phyloP scores from a whole-genome alignment of 148 eudicot genomes.

The Talinum fruticosum region DNA sequence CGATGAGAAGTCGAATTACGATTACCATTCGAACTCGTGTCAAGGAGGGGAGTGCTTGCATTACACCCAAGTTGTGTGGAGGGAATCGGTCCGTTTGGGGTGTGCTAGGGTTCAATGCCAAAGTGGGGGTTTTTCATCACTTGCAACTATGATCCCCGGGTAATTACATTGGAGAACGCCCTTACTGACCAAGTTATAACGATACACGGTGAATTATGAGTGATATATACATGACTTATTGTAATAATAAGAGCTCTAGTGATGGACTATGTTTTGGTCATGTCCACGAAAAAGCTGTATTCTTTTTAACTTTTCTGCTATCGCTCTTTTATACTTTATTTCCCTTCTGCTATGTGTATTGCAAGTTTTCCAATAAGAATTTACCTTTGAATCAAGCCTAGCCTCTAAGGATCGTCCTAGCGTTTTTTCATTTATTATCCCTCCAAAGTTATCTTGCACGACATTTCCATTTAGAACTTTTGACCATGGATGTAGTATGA shows the following conservation, averaged over 20 bases:
- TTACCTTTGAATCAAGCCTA: background rate
- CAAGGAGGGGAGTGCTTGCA: slow-evolving; percentile 20
- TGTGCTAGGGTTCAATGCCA: slow-evolving; percentile 26
- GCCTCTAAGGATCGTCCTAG: too few species aligned
- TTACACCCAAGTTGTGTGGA: slow-evolving; percentile 32
- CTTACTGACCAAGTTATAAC: slow-evolving; percentile 7
- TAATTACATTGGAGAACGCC: slow-evolving; percentile 16
- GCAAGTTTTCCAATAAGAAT: too few species aligned
- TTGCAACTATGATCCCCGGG: slow-evolving; percentile 32
- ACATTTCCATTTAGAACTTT: too few species aligned
- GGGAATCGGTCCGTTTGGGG: slow-evolving; percentile 15
- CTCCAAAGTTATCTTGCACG: too few species aligned
- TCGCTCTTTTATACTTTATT: too few species aligned
- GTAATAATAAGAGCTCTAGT: background rate
- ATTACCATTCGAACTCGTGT: slow-evolving; percentile 21
- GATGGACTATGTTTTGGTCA: background rate
- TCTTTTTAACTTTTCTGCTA: background rate
- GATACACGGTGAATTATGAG: too few species aligned
- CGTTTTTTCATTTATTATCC: too few species aligned
- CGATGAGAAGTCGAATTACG: slow-evolving; percentile 17
- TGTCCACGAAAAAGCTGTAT: background rate
- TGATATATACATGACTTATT: background rate
- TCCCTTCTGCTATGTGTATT: background rate
- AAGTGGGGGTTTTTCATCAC: slow-evolving; percentile 13
- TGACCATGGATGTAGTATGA: too few species aligned